Evolutionary conservation across 139 green algal species (phyloP).

Genomic region (Trebouxia sp.): DNA sequence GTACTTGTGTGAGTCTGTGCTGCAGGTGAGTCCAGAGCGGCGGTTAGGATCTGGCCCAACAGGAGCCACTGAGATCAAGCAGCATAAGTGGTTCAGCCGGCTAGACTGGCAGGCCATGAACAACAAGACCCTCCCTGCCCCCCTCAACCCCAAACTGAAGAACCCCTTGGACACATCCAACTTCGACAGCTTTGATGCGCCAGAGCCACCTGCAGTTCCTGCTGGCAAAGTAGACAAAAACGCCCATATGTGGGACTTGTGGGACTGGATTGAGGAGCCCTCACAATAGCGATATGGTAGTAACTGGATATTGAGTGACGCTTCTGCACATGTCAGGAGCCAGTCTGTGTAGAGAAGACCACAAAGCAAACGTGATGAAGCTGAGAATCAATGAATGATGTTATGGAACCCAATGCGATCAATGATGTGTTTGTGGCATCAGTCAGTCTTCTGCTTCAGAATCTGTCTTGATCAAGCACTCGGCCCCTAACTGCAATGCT

Average conservation of each 20-base stretch:
- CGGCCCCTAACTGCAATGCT: too few species aligned
- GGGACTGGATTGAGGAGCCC: conserved; percentile 54
- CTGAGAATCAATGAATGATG: too few species aligned
- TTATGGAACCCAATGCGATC: too few species aligned
- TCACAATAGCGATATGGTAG: background rate
- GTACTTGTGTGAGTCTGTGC: background rate
- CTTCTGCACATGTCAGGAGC: too few species aligned
- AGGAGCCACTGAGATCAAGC: conserved; percentile 67
- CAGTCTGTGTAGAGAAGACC: too few species aligned
- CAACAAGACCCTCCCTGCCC: conserved; percentile 50
- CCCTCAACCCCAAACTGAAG: conserved; percentile 53
- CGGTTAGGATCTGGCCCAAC: conserved; percentile 58
- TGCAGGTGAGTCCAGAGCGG: conserved; percentile 70
- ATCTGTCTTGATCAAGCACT: too few species aligned
- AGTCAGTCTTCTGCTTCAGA: too few species aligned
- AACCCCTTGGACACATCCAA: conserved; percentile 72
- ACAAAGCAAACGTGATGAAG: too few species aligned
- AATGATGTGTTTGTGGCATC: too few species aligned
- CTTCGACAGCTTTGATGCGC: conserved; percentile 74
- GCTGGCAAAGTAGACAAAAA: conserved; percentile 41
- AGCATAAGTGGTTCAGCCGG: conserved; percentile 67
- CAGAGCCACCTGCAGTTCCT: conserved; percentile 40
- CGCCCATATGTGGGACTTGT: conserved; percentile 49
- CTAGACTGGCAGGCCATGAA: conserved; percentile 70
- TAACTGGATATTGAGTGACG: too few species aligned